Conservation (phyloP, 176 grass and related monocot genomes). For the Miscanthus lutarioriparius region DNA sequence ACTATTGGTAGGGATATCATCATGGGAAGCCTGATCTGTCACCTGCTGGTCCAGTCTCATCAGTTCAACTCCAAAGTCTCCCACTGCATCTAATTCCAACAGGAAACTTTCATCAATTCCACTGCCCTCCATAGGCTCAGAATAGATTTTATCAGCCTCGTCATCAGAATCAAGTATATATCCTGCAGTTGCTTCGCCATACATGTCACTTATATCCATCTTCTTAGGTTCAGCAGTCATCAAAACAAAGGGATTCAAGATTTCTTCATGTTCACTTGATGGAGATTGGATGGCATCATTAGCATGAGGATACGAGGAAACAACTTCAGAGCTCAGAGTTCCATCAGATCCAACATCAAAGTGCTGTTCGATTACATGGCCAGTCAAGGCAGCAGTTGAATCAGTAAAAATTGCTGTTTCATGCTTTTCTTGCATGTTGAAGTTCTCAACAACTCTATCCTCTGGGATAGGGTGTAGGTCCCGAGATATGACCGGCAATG, state of each 20-base stretch:
- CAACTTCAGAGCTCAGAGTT: constrained; percentile 14
- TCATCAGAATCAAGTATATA: constrained; percentile 74
- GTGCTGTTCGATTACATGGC: constrained; percentile 53
- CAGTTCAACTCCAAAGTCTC: constrained; percentile 64
- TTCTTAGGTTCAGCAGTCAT: constrained; percentile 29
- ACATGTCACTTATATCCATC: constrained; percentile 30
- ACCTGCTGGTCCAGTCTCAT: constrained; percentile 40
- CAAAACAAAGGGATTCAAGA: constrained; percentile 34
- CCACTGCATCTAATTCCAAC: constrained; percentile 64
- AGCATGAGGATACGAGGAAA: constrained; percentile 26
- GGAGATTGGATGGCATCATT: constrained; percentile 31
- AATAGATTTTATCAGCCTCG: constrained; percentile 66
- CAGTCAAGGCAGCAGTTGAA: constrained; percentile 36
- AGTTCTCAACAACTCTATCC: constrained; percentile 59
- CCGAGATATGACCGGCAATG: constrained; percentile 44
- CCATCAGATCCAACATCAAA: constrained; percentile 40
- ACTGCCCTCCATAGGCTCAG: constrained; percentile 53
- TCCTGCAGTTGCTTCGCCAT: constrained; percentile 30
- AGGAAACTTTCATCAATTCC: constrained; percentile 79
- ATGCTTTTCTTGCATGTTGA: constrained; percentile 39
- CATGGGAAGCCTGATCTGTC: constrained; percentile 28
- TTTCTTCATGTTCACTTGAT: constrained; percentile 32
- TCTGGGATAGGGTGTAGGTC: constrained; percentile 74
- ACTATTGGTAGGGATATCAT: constrained; percentile 25
- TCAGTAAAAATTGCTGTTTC: constrained; percentile 31